phyloP scores from a whole-genome alignment of 768 basidiomycete genomes.

The Xanthoconium purpureum region DNA sequence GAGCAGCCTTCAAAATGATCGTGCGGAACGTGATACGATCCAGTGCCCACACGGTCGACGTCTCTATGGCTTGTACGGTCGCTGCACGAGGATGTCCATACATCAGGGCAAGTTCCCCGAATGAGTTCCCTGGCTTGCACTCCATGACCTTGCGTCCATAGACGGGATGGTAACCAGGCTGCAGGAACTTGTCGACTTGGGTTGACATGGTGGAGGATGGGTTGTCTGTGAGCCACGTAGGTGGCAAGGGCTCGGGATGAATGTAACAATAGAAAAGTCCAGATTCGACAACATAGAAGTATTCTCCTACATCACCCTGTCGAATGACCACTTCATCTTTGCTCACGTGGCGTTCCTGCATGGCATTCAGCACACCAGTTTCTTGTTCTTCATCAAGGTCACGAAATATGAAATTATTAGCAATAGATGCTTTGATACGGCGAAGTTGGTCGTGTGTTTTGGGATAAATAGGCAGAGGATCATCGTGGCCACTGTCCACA shows the following conservation, averaged over 20 bases:
- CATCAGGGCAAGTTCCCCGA: constrained; percentile 97
- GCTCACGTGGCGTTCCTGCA: constrained; percentile 78
- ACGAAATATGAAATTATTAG: constrained; percentile 89
- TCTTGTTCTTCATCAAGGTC: constrained; percentile 97
- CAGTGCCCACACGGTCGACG: constrained; percentile 87
- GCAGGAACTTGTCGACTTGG: constrained; percentile 54
- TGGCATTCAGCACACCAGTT: constrained; percentile 87
- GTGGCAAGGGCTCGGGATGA: constrained; percentile 61
- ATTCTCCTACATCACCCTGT: constrained; percentile 96
- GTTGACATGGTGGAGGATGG: constrained; percentile 36
- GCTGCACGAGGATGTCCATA: constrained; percentile 96
- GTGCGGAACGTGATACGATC: constrained; percentile 98
- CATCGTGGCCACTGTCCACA: constrained; percentile 64
- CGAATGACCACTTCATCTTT: constrained; percentile 88
- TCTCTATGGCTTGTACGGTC: constrained; percentile 81
- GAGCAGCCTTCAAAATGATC: constrained; percentile 91
- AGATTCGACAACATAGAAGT: constrained; percentile 94
- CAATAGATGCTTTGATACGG: constrained; percentile 84
- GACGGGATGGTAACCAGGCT: constrained; percentile 62
- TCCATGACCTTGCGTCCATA: constrained; percentile 83
- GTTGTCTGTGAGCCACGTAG: constrained; percentile 50
- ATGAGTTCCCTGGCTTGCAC: constrained; percentile 80
- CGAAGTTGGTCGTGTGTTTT: constrained; percentile 83
- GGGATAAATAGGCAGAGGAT: constrained; percentile 68
- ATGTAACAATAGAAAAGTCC: constrained; percentile 85